Evolutionary conservation across 805 yeast species (phyloP), one percentile per base, ranked within the genome.

Genomic region (Scheffersomyces lignosus): DNA sequence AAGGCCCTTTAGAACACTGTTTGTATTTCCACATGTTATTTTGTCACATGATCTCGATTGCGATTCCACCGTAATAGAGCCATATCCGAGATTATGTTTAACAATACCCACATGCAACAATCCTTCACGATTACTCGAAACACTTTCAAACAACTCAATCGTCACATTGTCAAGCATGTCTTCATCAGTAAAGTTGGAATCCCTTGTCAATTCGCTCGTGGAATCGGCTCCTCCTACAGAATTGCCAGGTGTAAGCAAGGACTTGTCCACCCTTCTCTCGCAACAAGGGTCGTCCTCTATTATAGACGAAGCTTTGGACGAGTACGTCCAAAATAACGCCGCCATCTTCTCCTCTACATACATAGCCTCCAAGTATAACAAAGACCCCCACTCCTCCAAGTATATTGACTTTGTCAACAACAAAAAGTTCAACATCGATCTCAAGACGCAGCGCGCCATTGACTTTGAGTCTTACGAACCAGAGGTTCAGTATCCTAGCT

Each of bases 381-480:
- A 65, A 40, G 61, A 57, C 34, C 29, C 44, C 4, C 33, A 33
- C 14, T 54, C 67, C 4, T 56, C 79, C 12, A 81, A 78, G 50
- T 72, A 63, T 45, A 51, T 71, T 45, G 95, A 86, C 51, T 74
- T 71, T 20, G 60, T 60, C 1, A 61, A 58, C 18, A 69, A 72
- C 17, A 55, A 72, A 34, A 56, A 66, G 27, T 82, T 83, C 56
- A 77, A 78, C 38, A 77, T 83, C 31, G 86, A 85, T 54, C 76
- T 81, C 43, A 54, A 69, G 7, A 57, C 64, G 4, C 65, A 65
- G 37, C 61, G 53, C 35, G 80, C 76, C 12, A 66, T 76, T 29
- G 85, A 80, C 45, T 49, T 80, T 23, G 87, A 80, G 43, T 49
- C 60, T 1, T 64, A 56, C 35, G 59, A 49, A 9, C 49, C 64